Evolutionary conservation across 2,329 filamentous ascomycete species (phyloP), one percentile per base, ranked within the genome.

Genomic region (Aspergillus sp.): DNA sequence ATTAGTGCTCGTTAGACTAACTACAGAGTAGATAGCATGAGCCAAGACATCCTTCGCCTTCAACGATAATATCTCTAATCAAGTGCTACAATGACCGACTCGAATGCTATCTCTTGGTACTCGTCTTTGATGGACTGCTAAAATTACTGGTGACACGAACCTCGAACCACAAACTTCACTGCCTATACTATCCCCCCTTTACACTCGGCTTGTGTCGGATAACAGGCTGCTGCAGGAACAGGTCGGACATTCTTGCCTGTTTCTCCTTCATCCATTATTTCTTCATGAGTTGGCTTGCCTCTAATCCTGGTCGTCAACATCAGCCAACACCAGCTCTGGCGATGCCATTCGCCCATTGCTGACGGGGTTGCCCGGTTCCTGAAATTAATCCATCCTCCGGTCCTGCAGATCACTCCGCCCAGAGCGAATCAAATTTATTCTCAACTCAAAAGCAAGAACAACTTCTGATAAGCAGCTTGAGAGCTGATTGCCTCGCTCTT

Each of bases 401-500:
- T 19, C 38, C 52, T 55, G 52, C 36, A 45, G 52, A 55, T 55
- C 52, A 19, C 28, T 23, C 21, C 25, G 9, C 13, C 15, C 36
- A 12, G 21, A 19, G n/a, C 52, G 52, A 55, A 55, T 55, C 52
- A 55, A 39, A 38, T 0, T 19, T n/a, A 1, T 10, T 7, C 19
- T n/a, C 30, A 25, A 4, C 13, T 32, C 19, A 19, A 39, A 21
- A 39, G 51, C 32, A 53, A 21, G 51, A 41, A 51, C 41, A 62
- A 58, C 62, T 60, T 64, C 58, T 68, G 51, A 67, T 66, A 28
- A 43, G 58, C 28, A 45, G 41, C 49, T 43, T 19, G 21, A 13
- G 4, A 41, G 28, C 19, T 25, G 21, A 55, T n/a, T n/a, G 23
- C 45, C 23, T 49, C 23, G 25, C 45, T 49, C 38, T 30, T 55